These are phyloP conservation scores for Pichia deserticola DNA, from an alignment of 805 yeast genomes.

Conservation along the genomic window DNA sequence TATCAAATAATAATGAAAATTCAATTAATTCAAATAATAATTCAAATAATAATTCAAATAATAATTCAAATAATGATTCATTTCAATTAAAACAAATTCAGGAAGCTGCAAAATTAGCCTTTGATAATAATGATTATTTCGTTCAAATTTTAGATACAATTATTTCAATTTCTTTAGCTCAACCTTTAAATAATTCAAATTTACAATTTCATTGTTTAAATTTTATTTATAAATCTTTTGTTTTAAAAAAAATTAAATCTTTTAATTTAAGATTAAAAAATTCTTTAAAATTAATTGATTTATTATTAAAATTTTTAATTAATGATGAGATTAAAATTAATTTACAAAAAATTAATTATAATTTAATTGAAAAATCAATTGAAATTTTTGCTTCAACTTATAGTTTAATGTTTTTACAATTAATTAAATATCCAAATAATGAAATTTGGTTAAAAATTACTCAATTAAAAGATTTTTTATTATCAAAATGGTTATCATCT, in stretches of 20 bases:
- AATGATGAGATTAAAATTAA: constrained; percentile 9
- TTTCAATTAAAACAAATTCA: constrained; percentile 10
- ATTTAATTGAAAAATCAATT: constrained; percentile 22
- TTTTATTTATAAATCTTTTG: constrained; percentile 22
- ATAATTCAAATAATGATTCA: neutral
- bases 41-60: no score
- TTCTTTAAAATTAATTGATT: constrained; percentile 16
- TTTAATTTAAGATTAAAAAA: constrained; percentile 15
- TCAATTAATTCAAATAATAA: no score
- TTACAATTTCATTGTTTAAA: constrained; percentile 20
- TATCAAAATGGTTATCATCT: constrained; percentile 51
- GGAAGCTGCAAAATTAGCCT: constrained; percentile 15
- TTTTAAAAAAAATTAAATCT: constrained; percentile 15
- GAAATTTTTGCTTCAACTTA: constrained; percentile 34
- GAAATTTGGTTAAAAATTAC: constrained; percentile 48
- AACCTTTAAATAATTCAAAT: constrained; percentile 9
- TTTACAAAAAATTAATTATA: constrained; percentile 13
- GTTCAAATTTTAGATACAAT: constrained; percentile 14
- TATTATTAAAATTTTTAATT: constrained; percentile 19
- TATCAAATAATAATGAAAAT: no score
- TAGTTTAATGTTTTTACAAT: constrained; percentile 37
- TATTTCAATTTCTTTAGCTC: constrained; percentile 10
- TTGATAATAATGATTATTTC: constrained; percentile 12
- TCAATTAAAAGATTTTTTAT: constrained; percentile 49
- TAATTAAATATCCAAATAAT: constrained; percentile 41